A percentile compares a stretch with the other conserved stretches of the same genome.
Evolutionary conservation across 1,284 basidiomycete genomes (phyloP).

Genomic region (Boletus sp.): DNA sequence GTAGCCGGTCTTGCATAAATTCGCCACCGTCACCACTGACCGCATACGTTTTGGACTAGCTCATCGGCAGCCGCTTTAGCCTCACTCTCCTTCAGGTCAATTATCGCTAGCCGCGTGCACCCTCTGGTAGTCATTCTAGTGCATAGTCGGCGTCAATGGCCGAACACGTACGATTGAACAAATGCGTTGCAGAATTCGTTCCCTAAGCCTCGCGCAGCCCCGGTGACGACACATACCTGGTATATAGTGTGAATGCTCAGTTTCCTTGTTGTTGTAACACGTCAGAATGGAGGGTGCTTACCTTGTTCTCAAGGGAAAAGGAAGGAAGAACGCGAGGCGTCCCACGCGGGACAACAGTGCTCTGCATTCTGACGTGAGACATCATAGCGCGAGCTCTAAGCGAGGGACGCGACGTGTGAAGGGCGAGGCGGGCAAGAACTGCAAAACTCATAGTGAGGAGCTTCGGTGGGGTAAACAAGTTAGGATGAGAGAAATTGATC

Average conservation of each 20-base stretch:
- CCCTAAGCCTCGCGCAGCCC: conserved; percentile 87
- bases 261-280: not conserved
- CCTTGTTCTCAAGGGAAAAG: conserved; percentile 71
- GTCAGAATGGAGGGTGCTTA: conserved; percentile 21
- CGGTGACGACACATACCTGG: conserved; percentile 92
- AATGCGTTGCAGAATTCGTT: conserved; percentile 89
- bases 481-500: conserved; percentile 14
- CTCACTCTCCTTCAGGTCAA: conserved; percentile 80
- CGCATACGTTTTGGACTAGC: conserved; percentile 54
- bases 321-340: conserved; percentile 45
- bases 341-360: conserved; percentile 19
- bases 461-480: conserved; percentile 12
- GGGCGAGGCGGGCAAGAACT: conserved; percentile 26
- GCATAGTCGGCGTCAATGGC: not conserved
- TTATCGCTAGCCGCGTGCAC: conserved; percentile 76
- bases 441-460: conserved; percentile 25
- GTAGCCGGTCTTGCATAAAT: conserved; percentile 20
- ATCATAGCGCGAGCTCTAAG: conserved; percentile 12
- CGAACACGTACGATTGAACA: conserved; percentile 66
- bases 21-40: conserved; percentile 34
- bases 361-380: conserved; percentile 25
- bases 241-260: not conserved
- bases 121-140: conserved; percentile 46
- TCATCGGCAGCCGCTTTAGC: conserved; percentile 72
- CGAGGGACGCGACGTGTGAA: conserved; percentile 17